Evolutionary conservation across 2,329 filamentous ascomycete species (phyloP).

Genomic region (Curvularia spicifera): DNA sequence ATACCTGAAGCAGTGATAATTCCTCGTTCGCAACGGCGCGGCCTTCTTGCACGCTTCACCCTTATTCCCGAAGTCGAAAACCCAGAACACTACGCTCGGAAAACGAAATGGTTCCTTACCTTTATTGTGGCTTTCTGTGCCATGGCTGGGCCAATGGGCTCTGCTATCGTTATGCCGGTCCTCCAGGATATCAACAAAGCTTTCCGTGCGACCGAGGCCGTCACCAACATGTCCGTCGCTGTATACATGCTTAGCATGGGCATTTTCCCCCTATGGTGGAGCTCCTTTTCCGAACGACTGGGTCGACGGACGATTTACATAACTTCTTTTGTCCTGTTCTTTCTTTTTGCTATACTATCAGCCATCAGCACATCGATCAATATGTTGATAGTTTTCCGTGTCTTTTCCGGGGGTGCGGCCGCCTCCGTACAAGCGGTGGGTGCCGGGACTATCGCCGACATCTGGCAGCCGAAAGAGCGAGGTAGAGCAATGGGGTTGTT

Average conservation of each 20-base stretch:
- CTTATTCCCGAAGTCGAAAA: conserved; percentile 80
- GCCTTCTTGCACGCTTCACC: conserved; percentile 72
- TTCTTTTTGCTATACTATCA: conserved; percentile 42
- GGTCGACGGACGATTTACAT: conserved; percentile 49
- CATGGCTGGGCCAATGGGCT: conserved; percentile 81
- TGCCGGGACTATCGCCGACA: conserved; percentile 48
- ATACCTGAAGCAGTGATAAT: conserved; percentile 55
- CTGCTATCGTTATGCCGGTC: conserved; percentile 75
- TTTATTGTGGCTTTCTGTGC: conserved; percentile 77
- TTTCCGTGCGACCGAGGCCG: conserved; percentile 40
- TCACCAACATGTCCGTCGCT: conserved; percentile 51
- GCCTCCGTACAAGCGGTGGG: conserved; percentile 50
- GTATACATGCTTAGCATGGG: conserved; percentile 53
- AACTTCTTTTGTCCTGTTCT: conserved; percentile 43
- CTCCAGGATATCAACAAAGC: conserved; percentile 44
- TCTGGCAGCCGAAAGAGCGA: conserved; percentile 48
- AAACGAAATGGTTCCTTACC: conserved; percentile 86
- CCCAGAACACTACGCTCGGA: conserved; percentile 73
- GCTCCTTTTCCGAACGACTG: conserved; percentile 46
- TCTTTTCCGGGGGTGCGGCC: conserved; percentile 47
- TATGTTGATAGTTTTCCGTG: conserved; percentile 48
- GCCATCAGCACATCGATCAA: conserved; percentile 46
- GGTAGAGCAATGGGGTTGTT: conserved; percentile 50
- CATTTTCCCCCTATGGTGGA: conserved; percentile 53
- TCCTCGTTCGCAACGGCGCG: conserved; percentile 65